Evolutionary conservation across 225 moss, liverwort and hornwort species (phyloP).

Genomic region (Neckera pumila): DNA sequence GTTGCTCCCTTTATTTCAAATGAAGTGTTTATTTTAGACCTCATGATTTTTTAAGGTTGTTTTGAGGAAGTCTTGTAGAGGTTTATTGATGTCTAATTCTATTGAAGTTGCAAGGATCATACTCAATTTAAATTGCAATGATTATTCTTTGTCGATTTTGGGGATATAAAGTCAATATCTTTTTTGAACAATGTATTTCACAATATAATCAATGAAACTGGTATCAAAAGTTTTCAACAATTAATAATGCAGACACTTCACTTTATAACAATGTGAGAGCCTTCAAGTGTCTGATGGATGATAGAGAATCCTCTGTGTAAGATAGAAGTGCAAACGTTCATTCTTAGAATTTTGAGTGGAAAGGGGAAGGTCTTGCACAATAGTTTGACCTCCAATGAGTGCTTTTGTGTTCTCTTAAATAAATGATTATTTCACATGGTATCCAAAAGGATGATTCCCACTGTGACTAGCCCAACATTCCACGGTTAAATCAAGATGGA

Average conservation of each 20-base stretch:
- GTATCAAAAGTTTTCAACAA: not conserved
- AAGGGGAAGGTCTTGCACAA: too few relatives aligned
- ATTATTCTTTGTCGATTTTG: not conserved
- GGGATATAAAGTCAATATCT: not conserved
- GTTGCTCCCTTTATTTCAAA: accelerated
- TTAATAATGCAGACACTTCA: not conserved
- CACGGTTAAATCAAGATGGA: too few relatives aligned
- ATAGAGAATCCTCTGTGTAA: too few relatives aligned
- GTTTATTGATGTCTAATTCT: not conserved
- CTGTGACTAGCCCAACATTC: too few relatives aligned
- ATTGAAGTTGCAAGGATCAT: not conserved
- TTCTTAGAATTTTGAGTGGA: too few relatives aligned
- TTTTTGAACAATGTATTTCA: not conserved
- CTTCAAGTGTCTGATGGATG: too few relatives aligned
- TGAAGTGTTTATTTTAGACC: not conserved
- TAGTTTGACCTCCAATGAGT: too few relatives aligned
- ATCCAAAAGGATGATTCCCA: too few relatives aligned
- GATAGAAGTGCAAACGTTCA: too few relatives aligned
- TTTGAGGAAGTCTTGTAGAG: not conserved
- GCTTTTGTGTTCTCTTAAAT: too few relatives aligned
- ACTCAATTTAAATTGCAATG: too few relatives aligned
- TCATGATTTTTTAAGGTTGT: not conserved
- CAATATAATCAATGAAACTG: not conserved
- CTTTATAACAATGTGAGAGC: accelerated
- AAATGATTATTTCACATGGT: too few relatives aligned